These are phyloP conservation scores for Mycosphaerella arachidis DNA, from an alignment of 2,329 filamentous ascomycete species.

Conservation along the genomic window DNA sequence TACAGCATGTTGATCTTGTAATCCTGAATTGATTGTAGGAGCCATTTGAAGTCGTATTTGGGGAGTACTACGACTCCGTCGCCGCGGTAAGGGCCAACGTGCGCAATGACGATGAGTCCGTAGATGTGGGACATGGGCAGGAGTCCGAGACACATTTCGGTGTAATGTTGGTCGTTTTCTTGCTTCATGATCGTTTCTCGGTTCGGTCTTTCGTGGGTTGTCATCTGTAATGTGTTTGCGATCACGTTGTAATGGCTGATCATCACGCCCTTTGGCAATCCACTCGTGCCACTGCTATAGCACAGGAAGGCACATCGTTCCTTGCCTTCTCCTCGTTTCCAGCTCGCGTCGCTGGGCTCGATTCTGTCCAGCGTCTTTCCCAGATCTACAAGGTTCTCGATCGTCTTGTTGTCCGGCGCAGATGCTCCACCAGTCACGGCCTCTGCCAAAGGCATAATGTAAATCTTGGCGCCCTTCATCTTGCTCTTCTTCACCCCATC, in stretches of 20 bases:
- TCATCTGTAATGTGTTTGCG: conserved; percentile 65
- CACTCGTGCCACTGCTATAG: conserved; percentile 76
- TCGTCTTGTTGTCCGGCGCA: conserved; percentile 54
- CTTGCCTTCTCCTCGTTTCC: conserved; percentile 61
- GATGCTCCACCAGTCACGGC: conserved; percentile 46
- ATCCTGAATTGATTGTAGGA: conserved; percentile 60
- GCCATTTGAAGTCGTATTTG: conserved; percentile 68
- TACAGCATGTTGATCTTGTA: conserved; percentile 65
- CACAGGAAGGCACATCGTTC: conserved; percentile 70
- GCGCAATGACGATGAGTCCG: conserved; percentile 65
- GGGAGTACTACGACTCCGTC: conserved; percentile 69
- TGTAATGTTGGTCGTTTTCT: conserved; percentile 35
- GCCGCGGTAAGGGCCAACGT: conserved; percentile 62
- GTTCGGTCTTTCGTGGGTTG: conserved; percentile 45
- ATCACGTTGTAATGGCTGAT: conserved; percentile 77
- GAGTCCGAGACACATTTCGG: conserved; percentile 60
- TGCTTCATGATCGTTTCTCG: conserved; percentile 32
- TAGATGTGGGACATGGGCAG: conserved; percentile 81
- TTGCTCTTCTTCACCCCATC: conserved; percentile 60
- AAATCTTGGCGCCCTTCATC: conserved; percentile 61
- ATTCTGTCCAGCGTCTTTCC: conserved; percentile 54
- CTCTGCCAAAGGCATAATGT: conserved; percentile 65
- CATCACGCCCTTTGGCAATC: conserved; percentile 70
- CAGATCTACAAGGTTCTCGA: conserved; percentile 61
- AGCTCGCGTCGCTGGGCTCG: conserved; percentile 48